Percentiles rank a stretch among this genome's conserved stretches.
phyloP scores from a whole-genome alignment of 805 yeast species.

The Saccharomycopsis oosterbeekiorum region DNA sequence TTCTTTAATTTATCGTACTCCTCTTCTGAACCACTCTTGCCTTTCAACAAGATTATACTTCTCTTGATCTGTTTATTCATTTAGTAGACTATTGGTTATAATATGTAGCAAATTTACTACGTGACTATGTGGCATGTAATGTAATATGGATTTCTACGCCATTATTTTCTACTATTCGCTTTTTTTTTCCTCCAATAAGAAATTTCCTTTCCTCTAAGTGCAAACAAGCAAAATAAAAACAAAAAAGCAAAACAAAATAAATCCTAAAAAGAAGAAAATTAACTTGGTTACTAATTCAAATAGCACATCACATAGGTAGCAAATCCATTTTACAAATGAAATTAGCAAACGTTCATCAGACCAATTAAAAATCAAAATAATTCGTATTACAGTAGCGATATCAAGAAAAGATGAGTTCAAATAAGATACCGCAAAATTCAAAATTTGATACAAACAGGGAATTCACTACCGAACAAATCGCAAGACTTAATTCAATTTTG shows the following conservation, averaged over 20 bases:
- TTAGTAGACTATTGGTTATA: too few relatives aligned
- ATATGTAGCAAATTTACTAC: too few relatives aligned
- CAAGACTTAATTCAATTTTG: slow-evolving; percentile 25
- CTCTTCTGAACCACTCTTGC: slow-evolving; percentile 47
- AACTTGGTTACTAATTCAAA: background rate
- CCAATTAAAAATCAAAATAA: too few relatives aligned
- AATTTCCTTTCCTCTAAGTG: background rate
- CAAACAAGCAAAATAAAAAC: background rate
- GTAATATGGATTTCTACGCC: background rate
- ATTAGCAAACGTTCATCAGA: too few relatives aligned
- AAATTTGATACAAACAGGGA: slow-evolving; percentile 2
- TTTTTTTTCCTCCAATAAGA: background rate
- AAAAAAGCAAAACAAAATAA: background rate
- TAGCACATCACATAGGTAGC: too few relatives aligned
- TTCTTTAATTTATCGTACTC: slow-evolving; percentile 44
- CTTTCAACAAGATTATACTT: slow-evolving; percentile 53
- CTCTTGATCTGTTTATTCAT: background rate
- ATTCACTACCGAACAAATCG: slow-evolving; percentile 7
- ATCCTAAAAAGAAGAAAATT: background rate
- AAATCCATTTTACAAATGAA: too few relatives aligned
- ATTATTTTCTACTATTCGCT: background rate
- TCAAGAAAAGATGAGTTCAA: background rate
- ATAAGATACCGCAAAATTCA: background rate
- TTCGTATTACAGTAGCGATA: too few relatives aligned
- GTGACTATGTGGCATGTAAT: background rate